Conservation (phyloP, 2,329 filamentous ascomycete genomes). For the Tolypocladium guangdongense region DNA sequence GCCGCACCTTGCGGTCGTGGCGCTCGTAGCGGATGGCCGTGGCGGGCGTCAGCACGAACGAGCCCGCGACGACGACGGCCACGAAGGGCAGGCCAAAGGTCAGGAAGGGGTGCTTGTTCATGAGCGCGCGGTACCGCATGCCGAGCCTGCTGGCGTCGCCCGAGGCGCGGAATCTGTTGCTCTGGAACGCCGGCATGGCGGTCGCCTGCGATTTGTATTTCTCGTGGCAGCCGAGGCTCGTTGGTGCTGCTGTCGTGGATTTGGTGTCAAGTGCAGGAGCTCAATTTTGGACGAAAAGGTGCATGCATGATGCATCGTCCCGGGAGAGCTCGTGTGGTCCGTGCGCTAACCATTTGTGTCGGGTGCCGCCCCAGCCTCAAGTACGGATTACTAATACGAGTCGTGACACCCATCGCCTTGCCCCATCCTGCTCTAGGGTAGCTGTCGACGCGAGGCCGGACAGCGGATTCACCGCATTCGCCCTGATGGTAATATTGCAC, state of each 20-base stretch:
- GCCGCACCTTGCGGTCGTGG: conserved; percentile 79
- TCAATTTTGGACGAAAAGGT: background rate
- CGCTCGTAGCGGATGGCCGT: conserved; percentile 90
- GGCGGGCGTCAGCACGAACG: conserved; percentile 88
- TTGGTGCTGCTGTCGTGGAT: background rate
- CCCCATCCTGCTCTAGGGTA: no score
- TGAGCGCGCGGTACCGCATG: conserved; percentile 61
- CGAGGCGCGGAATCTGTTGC: conserved; percentile 59
- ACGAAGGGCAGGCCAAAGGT: conserved; percentile 94
- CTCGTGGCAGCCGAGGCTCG: background rate
- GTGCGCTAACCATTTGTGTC: background rate
- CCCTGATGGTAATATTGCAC: no score
- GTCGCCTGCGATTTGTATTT: background rate
- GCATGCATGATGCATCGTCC: background rate
- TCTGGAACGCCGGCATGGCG: conserved; percentile 44
- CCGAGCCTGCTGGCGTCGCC: conserved; percentile 59
- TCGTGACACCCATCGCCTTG: no score
- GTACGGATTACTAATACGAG: no score
- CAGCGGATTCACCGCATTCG: no score
- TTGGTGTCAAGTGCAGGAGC: background rate
- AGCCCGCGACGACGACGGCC: conserved; percentile 77
- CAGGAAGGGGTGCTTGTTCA: conserved; percentile 75
- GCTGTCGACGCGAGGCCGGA: no score
- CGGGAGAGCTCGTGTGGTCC: background rate
- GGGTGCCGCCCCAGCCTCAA: no score